phyloP scores from a whole-genome alignment of 176 grass and related monocot genomes.

The Melocanna baccifera region DNA sequence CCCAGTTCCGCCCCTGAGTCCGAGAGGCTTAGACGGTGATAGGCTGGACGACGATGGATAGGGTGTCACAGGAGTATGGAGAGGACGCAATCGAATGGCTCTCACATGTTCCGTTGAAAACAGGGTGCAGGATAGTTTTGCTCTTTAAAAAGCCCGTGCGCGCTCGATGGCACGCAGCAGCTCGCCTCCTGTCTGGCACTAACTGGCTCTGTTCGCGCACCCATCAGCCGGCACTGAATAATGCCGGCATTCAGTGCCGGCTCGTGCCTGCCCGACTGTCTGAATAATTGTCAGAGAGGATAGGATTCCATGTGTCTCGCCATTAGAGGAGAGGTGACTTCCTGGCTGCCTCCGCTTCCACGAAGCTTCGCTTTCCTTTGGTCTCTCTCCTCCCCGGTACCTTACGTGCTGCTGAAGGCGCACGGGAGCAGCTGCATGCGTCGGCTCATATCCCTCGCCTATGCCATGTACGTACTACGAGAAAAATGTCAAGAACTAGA shows the following conservation, averaged over 20 bases:
- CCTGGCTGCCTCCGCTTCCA: conserved; percentile 28
- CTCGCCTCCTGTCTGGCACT: conserved; percentile 9
- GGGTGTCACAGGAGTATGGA: no score
- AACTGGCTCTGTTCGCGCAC: not conserved
- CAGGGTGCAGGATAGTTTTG: no score
- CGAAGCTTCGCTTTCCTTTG: conserved; percentile 36
- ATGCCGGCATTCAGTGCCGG: no score
- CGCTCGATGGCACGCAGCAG: not conserved
- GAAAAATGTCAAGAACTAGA: not conserved
- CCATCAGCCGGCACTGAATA: conserved; percentile 26
- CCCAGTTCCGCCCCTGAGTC: no score
- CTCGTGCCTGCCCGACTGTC: conserved; percentile 29
- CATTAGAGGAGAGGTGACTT: conserved; percentile 25
- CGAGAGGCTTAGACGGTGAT: no score
- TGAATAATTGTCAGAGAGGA: conserved; percentile 45
- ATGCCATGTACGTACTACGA: not conserved
- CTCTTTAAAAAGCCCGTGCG: not conserved
- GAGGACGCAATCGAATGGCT: no score
- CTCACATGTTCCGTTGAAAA: no score
- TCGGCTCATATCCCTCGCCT: not conserved
- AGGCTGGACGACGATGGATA: no score
- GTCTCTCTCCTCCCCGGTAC: not conserved
- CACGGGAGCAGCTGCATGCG: not conserved
- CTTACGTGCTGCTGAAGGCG: not conserved
- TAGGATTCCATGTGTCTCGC: conserved; percentile 60